Evolutionary conservation across 805 yeast species (phyloP).

Genomic region (Pichia cabralensis): DNA sequence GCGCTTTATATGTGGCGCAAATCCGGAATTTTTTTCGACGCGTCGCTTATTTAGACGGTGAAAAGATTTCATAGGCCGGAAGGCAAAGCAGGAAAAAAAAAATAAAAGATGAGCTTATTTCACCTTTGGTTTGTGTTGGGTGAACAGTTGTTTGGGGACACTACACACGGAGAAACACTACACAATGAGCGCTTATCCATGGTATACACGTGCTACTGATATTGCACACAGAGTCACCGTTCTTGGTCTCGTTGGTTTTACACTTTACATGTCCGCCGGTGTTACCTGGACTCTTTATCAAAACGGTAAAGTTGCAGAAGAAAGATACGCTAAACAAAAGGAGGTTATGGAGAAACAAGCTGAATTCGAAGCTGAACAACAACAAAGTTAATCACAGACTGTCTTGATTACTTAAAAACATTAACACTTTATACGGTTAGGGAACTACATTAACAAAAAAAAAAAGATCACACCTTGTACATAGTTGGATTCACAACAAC

Average conservation of each 20-base stretch:
- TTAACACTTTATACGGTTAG: too few relatives aligned
- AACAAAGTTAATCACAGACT: too few relatives aligned
- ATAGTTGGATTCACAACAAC: too few relatives aligned
- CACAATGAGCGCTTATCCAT: slow-evolving; percentile 37
- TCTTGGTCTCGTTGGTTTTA: slow-evolving; percentile 48
- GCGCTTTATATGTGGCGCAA: slow-evolving; percentile 16
- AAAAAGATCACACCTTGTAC: too few relatives aligned
- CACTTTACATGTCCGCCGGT: slow-evolving; percentile 40
- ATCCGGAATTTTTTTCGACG: slow-evolving; percentile 21
- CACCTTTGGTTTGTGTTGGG: too few relatives aligned
- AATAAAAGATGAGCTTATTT: too few relatives aligned
- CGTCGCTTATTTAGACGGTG: slow-evolving; percentile 22
- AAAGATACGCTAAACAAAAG: slow-evolving; percentile 27
- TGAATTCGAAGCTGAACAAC: slow-evolving; percentile 15
- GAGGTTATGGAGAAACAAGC: slow-evolving; percentile 20
- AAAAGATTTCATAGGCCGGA: slow-evolving; percentile 2
- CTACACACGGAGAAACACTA: too few relatives aligned
- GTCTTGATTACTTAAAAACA: too few relatives aligned
- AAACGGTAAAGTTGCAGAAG: slow-evolving; percentile 43
- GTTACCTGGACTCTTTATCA: slow-evolving; percentile 41
- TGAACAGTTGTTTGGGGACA: too few relatives aligned
- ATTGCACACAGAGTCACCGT: slow-evolving; percentile 66
- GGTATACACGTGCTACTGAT: slow-evolving; percentile 70
- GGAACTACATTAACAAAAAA: too few relatives aligned
- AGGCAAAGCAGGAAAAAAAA: background rate